A percentile compares a stretch with the other conserved stretches of the same genome.
These are phyloP conservation scores for Westerdykella aurantiaca DNA, from an alignment of 2,329 filamentous ascomycete species.

Conservation along the genomic window DNA sequence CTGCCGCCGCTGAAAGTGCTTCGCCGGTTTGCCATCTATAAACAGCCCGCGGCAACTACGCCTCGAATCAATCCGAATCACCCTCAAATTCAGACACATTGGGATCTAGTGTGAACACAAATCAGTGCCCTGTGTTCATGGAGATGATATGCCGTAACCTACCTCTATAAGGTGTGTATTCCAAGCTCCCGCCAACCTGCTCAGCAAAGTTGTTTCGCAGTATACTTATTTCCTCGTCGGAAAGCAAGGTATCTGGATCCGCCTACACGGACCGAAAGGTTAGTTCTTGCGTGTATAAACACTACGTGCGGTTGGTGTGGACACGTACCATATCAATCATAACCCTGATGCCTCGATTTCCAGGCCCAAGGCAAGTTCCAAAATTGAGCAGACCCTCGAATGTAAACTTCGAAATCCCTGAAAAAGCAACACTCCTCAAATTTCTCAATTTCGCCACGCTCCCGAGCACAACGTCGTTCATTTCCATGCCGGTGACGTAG, in stretches of 20 bases:
- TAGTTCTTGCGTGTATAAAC: background rate
- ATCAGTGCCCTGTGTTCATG: constrained; percentile 3
- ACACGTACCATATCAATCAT: constrained; percentile 35
- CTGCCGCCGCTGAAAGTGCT: too few species aligned
- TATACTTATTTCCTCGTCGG: constrained; percentile 35
- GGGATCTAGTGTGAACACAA: constrained; percentile 32
- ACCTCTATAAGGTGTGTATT: constrained; percentile 43
- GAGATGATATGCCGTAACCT: constrained; percentile 3
- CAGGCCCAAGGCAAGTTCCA: constrained; percentile 36
- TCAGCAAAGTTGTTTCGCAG: constrained; percentile 35
- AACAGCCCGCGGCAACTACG: too few species aligned
- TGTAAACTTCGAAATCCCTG: constrained; percentile 52
- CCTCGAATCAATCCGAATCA: constrained; percentile 38
- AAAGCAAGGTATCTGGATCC: constrained; percentile 38
- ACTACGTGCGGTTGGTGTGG: background rate
- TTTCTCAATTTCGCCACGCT: constrained; percentile 43
- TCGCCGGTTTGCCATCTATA: too few species aligned
- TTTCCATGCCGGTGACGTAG: constrained; percentile 50
- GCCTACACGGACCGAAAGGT: constrained; percentile 15
- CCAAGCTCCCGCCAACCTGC: constrained; percentile 41
- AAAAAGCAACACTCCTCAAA: constrained; percentile 50
- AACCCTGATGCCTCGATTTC: constrained; percentile 40
- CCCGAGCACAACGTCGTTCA: constrained; percentile 46
- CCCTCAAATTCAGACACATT: constrained; percentile 42
- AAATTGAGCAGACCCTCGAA: constrained; percentile 46